phyloP scores from a whole-genome alignment of 1,284 basidiomycete genomes.

The Clitocybe nebularis region DNA sequence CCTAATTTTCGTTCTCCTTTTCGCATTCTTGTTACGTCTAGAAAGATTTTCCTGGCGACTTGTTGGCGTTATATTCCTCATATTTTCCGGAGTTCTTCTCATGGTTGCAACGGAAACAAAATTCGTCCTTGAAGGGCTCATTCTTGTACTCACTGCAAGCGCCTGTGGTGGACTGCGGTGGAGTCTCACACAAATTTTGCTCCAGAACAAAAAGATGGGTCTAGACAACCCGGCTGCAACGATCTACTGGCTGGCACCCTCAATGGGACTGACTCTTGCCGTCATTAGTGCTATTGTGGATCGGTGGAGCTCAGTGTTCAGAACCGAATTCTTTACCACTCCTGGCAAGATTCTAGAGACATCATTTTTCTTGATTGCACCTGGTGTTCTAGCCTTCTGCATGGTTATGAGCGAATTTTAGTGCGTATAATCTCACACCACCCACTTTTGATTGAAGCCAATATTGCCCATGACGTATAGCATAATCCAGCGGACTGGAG shows the following conservation, averaged over 20 bases:
- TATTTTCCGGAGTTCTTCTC: constrained; percentile 86
- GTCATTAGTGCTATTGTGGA: constrained; percentile 72
- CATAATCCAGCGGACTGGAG: constrained; percentile 91
- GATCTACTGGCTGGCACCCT: constrained; percentile 90
- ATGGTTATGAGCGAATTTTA: constrained; percentile 98
- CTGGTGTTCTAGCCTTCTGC: constrained; percentile 85
- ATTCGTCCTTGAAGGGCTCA: constrained; percentile 82
- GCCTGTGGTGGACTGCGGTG: constrained; percentile 89
- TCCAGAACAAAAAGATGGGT: constrained; percentile 83
- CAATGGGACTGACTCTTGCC: constrained; percentile 78
- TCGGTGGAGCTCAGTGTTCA: constrained; percentile 71
- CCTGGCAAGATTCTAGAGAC: constrained; percentile 51
- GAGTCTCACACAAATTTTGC: constrained; percentile 89
- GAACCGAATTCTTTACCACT: constrained; percentile 66
- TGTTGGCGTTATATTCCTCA: constrained; percentile 84
- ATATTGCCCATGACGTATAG: constrained; percentile 51
- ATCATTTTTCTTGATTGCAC: constrained; percentile 62
- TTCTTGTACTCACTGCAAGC: constrained; percentile 88
- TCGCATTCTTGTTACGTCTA: constrained; percentile 90
- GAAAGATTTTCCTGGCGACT: constrained; percentile 86
- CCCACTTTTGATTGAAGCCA: constrained; percentile 10
- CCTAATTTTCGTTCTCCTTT: constrained; percentile 88
- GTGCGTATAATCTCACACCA: constrained; percentile 38
- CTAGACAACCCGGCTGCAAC: constrained; percentile 92
- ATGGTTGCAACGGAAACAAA: constrained; percentile 96